Percentiles rank a stretch among this genome's conserved stretches.
Evolutionary conservation across 306 rosid species (phyloP).

Genomic region (Castanea mollissima): DNA sequence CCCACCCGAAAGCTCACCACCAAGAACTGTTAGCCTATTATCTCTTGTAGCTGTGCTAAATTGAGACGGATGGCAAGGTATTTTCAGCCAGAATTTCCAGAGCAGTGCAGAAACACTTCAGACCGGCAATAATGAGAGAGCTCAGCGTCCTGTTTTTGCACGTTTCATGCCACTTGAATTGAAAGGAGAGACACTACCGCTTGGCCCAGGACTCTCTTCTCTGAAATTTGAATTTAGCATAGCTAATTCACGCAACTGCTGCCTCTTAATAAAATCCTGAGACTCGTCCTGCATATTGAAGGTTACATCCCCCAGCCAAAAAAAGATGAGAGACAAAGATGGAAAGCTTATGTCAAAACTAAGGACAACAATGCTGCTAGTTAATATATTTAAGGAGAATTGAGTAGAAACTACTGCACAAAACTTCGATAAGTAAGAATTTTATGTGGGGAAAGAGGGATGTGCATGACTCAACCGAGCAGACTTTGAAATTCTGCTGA

Average conservation of each 20-base stretch:
- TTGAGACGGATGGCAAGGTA: conserved; percentile 31
- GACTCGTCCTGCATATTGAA: conserved; percentile 76
- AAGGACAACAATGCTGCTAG: background rate
- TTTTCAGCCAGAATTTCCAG: conserved; percentile 33
- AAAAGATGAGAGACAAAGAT: conserved; percentile 1
- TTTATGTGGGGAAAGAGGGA: conserved; percentile 5
- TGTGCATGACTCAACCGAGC: background rate
- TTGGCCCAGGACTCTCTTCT: conserved; percentile 93
- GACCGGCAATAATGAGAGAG: conserved; percentile 17
- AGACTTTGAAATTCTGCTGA: conserved; percentile 3
- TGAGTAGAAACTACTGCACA: background rate
- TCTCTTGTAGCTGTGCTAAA: conserved; percentile 43
- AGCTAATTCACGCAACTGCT: conserved; percentile 85
- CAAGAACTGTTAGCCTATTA: conserved; percentile 57
- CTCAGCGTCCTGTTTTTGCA: conserved; percentile 85
- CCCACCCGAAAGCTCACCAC: conserved; percentile 69
- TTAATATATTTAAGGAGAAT: conserved; percentile 1
- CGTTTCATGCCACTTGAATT: conserved; percentile 95
- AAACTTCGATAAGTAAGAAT: conserved; percentile 19
- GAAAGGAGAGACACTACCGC: conserved; percentile 92
- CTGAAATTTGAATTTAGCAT: conserved; percentile 84
- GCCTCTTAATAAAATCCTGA: conserved; percentile 86
- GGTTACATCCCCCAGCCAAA: conserved; percentile 9
- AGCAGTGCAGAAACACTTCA: conserved; percentile 32
- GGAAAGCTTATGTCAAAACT: conserved; percentile 10